Percentiles rank a stretch among this genome's conserved stretches.
These are phyloP conservation scores for Ramichloridium luteum DNA, from an alignment of 2,329 filamentous ascomycete species.

Conservation along the genomic window DNA sequence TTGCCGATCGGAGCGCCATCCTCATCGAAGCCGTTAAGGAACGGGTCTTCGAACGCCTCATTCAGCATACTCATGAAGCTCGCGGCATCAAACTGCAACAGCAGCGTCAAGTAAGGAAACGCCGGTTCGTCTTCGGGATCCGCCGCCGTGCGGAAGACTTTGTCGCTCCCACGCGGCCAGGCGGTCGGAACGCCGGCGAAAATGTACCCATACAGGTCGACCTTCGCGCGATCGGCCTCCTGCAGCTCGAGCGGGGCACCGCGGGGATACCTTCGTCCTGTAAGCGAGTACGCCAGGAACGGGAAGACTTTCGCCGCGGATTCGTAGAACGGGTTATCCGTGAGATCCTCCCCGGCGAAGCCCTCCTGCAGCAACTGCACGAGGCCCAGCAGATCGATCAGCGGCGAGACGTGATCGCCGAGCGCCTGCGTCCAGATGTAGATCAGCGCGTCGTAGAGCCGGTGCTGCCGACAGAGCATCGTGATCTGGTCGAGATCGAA, in stretches of 20 bases:
- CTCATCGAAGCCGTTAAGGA: constrained; percentile 62
- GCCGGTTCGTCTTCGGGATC: constrained; percentile 52
- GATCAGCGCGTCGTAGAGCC: constrained; percentile 85
- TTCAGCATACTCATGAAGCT: constrained; percentile 93
- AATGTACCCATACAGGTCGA: constrained; percentile 81
- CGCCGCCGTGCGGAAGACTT: constrained; percentile 47
- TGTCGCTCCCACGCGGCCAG: constrained; percentile 57
- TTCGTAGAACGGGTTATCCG: constrained; percentile 38
- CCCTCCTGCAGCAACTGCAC: constrained; percentile 41
- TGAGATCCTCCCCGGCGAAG: constrained; percentile 44
- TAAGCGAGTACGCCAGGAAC: constrained; percentile 84
- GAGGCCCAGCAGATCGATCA: constrained; percentile 68
- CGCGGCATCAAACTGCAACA: constrained; percentile 78
- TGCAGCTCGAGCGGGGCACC: constrained; percentile 61
- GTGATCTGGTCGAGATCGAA: constrained; percentile 93
- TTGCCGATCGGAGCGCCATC: constrained; percentile 22
- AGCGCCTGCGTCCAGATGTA: constrained; percentile 95
- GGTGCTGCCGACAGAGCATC: constrained; percentile 76
- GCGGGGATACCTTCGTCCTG: constrained; percentile 81
- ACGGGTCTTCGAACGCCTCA: constrained; percentile 91
- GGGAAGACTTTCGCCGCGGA: constrained; percentile 87
- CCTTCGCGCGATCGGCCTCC: constrained; percentile 65
- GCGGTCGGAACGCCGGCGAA: constrained; percentile 70
- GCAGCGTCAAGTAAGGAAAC: constrained; percentile 72
- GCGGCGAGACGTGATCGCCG: constrained; percentile 76